Evolutionary conservation across 2,329 filamentous ascomycete species (phyloP), one percentile per base, ranked within the genome.

Genomic region (Tolypocladium capitatum): DNA sequence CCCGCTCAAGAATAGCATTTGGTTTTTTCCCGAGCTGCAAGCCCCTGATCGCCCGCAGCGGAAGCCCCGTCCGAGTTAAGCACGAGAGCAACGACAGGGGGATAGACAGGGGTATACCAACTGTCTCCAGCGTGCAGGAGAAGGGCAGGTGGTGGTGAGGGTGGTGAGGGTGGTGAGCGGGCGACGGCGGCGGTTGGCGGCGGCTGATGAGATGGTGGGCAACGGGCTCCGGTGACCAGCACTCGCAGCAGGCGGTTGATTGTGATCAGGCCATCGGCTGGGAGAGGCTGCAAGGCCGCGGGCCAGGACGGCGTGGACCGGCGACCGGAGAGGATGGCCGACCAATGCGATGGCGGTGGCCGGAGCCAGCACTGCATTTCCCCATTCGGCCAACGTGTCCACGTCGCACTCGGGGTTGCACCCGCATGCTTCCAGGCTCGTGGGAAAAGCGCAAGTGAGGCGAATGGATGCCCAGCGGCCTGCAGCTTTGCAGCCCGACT

Each of bases 41-140:
- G 47, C 47, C 43, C 47, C 43, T 46, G 36, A 46, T 45, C 36
- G 36, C 28, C 36, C 24, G 36, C 47, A 41, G 42, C 38, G 31
- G 18, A 14, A 28, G 20, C 38, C 20, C 31, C 13, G 11, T 9
- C n/a, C n/a, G n/a, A n/a, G n/a, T n/a, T 18, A 11, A 21, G 31
- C 20, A 35, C 31, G 27, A 28, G 38, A 28, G 24, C 24, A 5
- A 41, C 38, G 24, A 8, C 24, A 41, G 14, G 24, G 38, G n/a
- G n/a, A n/a, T n/a, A n/a, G n/a, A n/a, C n/a, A n/a, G n/a, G n/a
- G 38, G 21, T 24, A 41, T n/a, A 4, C 18, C 24, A 16, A n/a
- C 24, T 10, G 28, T 28, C 9, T 4, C 24, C 16, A 41, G 38
- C 38, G 24, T n/a, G 21, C 9, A 30, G 28, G 36, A 27, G 20